Percentiles rank a stretch among this genome's conserved stretches.
phyloP scores from a whole-genome alignment of 306 rosid genomes.

The Quercus aquifolioides region DNA sequence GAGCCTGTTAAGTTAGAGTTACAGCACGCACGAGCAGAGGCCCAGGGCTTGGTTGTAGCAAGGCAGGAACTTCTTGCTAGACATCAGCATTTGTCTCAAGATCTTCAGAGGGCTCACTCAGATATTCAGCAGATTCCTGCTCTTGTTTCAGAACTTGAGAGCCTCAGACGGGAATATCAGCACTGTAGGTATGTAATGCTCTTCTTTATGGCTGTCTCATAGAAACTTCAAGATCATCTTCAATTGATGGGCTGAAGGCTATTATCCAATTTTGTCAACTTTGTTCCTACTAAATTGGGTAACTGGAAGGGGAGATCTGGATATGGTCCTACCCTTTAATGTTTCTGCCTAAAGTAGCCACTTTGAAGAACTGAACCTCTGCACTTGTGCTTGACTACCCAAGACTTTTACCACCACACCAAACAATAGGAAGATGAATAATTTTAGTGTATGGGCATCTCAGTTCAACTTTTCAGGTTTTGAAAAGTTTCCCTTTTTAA shows the following conservation, averaged over 20 bases:
- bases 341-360: neutral
- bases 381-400: neutral
- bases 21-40: constrained; percentile 72
- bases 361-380: neutral
- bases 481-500: neutral
- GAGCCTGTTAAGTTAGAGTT: constrained; percentile 71
- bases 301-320: neutral
- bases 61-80: constrained; percentile 78
- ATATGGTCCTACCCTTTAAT: neutral
- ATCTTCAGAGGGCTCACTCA: constrained; percentile 72
- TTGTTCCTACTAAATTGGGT: too few species aligned
- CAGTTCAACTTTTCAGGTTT: neutral
- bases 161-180: constrained; percentile 84
- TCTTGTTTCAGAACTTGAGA: constrained; percentile 66
- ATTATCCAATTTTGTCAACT: neutral
- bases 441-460: neutral
- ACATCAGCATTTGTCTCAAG: constrained; percentile 67
- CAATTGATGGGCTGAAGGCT: neutral
- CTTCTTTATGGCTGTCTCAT: constrained; percentile 1
- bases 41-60: constrained; percentile 52
- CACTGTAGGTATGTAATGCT: constrained; percentile 65
- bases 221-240: neutral
- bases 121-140: constrained; percentile 83
- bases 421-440: neutral
- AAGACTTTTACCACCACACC: neutral